These are phyloP conservation scores for Neurospora tetraspora DNA, from an alignment of 495 filamentous ascomycete genomes.

Conservation along the genomic window DNA sequence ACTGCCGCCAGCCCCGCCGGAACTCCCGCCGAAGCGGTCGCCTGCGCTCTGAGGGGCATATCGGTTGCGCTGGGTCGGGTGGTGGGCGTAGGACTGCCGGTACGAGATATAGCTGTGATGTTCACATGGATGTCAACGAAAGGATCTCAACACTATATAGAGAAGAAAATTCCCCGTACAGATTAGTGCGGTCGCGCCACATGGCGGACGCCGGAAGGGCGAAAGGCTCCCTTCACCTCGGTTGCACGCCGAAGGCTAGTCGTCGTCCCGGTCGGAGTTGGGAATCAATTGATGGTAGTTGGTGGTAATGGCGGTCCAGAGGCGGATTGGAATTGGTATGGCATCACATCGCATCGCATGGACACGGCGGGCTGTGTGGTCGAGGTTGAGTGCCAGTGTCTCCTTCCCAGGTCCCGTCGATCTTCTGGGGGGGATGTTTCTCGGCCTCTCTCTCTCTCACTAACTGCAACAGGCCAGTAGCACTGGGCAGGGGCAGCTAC, in stretches of 20 bases:
- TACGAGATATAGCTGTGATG: constrained; percentile 84
- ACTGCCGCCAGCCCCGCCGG: constrained; percentile 28
- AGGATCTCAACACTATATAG: too few species aligned
- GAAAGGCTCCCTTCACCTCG: constrained; percentile 26
- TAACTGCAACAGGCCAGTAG: neutral
- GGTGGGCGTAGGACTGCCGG: constrained; percentile 94
- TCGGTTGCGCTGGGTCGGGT: constrained; percentile 74
- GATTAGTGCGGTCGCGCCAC: constrained; percentile 98
- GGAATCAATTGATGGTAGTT: neutral
- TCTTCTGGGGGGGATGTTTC: neutral
- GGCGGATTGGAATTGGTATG: constrained; percentile 3
- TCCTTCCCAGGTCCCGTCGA: neutral
- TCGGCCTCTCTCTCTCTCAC: neutral
- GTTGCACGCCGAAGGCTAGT: neutral
- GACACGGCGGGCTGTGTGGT: constrained; percentile 1
- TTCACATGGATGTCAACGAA: neutral
- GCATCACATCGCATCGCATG: constrained; percentile 25
- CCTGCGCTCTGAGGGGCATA: constrained; percentile 46
- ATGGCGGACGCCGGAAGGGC: constrained; percentile 52
- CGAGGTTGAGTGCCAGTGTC: neutral
- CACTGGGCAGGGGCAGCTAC: neutral
- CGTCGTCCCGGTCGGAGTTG: neutral
- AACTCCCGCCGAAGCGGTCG: constrained; percentile 60
- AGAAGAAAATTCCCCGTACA: constrained; percentile 42
- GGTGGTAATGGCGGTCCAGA: constrained; percentile 8